Base-by-base conservation (phyloP, 257 asterid species). In the Handroanthus guayacan region DNA sequence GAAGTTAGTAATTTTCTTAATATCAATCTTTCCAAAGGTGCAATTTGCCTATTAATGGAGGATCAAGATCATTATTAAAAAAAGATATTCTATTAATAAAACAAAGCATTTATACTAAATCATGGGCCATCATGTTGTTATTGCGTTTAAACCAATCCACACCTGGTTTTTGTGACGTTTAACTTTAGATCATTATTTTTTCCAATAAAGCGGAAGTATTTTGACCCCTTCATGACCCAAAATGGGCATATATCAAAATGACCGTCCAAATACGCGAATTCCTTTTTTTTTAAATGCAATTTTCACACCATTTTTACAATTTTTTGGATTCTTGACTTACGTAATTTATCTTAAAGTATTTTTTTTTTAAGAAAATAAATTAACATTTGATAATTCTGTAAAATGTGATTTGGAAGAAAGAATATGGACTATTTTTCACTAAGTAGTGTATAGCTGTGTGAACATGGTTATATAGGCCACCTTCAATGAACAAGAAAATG, bases 141-240 rank as follows among this genome's bases (percentile, higher is more conserved):
- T 60, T 10, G 63, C 63, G 39, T 20, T 57, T 57, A 57, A 39
- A 36, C 62, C 62, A 55, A 20, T 57, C 63, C 14, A 56, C 1
- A 57, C 5, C 14, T 18, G 8, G 41, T 68, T 11, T 58, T 8
- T 2, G 20, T 48, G 44, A 12, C 39, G 60, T 18, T 50, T 0
- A 4, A 18, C 58, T 58, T 66, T 50, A 39, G 62, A 48, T 69
- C 64, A 38, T 25, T 17, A 71, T 17, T 75, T 66, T 57, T 66
- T 14, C 45, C 37, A 70, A 16, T 38, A 69, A 75, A 37, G 62
- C 61, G 18, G 17, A 75, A 47, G 62, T 58, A 45, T 38, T 69
- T 45, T 47, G 54, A 65, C 78, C 73, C 73, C 71, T 37, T 75
- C 20, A 41, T 17, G 61, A 39, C 18, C 62, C 73, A 71, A 31